A percentile compares a stretch with the other conserved stretches of the same genome.
Conservation (phyloP, 106 monocot species). For the Allium fistulosum region DNA sequence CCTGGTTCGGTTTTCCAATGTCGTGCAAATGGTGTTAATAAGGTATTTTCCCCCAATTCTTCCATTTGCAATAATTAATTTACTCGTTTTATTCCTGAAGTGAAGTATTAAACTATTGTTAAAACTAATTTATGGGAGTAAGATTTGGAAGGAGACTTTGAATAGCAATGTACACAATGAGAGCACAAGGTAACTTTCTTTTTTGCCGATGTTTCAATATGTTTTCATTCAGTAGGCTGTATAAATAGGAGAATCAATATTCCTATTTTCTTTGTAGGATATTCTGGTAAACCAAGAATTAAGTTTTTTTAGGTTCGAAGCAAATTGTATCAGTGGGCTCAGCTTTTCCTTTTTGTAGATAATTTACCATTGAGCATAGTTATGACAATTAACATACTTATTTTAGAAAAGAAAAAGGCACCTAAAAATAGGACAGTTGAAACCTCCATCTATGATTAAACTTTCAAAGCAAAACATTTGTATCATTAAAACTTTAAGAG, state of each 20-base stretch:
- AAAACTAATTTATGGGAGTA: neutral
- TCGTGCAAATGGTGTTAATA: neutral
- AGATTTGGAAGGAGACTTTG: conserved; percentile 20
- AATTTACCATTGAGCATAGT: conserved; percentile 3
- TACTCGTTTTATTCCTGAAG: neutral
- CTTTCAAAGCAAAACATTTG: no score
- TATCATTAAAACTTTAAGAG: no score
- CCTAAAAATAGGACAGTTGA: no score
- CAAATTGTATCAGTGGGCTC: neutral
- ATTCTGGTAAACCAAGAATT: conserved; percentile 8
- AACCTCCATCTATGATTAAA: no score
- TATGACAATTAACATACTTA: neutral
- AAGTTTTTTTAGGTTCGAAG: neutral
- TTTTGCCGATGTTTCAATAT: neutral
- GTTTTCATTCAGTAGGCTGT: neutral
- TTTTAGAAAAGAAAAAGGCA: no score
- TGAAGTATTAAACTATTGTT: no score
- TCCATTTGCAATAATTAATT: conserved; percentile 1
- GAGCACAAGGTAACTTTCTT: conserved; percentile 11
- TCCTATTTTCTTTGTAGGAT: neutral
- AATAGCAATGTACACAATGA: conserved; percentile 3
- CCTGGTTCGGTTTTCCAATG: neutral
- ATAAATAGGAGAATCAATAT: neutral
- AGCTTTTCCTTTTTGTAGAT: neutral
- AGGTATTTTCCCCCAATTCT: conserved; percentile 10